Conservation (phyloP, 371 early-diverging fungal genomes). For the Sporodiniella umbellata region DNA sequence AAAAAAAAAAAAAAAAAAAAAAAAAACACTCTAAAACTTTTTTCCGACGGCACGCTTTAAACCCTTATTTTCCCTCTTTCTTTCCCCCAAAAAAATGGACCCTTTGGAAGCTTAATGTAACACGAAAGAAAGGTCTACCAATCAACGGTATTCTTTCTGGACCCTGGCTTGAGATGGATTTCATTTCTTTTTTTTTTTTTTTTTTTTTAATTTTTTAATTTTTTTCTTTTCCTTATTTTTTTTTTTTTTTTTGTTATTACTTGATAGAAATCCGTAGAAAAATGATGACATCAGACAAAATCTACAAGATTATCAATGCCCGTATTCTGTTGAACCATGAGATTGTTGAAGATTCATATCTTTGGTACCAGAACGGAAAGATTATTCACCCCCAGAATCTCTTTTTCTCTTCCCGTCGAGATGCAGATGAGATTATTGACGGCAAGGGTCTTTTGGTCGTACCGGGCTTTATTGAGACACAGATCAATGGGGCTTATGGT, state of each 20-base stretch:
- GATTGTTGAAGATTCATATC: slow-evolving; percentile 66
- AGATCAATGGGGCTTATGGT: slow-evolving; percentile 86
- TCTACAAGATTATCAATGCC: slow-evolving; percentile 79
- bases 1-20: too few species aligned
- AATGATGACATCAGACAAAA: slow-evolving; percentile 25
- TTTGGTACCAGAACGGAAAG: slow-evolving; percentile 78
- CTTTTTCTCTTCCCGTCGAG: slow-evolving; percentile 67
- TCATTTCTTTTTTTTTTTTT: background rate
- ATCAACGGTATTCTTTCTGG: background rate
- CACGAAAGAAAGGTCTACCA: background rate
- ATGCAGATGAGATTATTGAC: slow-evolving; percentile 73
- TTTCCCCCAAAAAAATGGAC: too few species aligned
- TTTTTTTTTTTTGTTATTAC: background rate
- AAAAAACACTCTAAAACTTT: too few species aligned
- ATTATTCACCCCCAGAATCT: slow-evolving; percentile 72
- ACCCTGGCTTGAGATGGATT: background rate
- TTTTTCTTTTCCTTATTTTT: background rate
- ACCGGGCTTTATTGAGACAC: slow-evolving; percentile 82
- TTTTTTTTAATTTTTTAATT: background rate
- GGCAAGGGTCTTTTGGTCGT: slow-evolving; percentile 70
- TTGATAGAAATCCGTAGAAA: background rate
- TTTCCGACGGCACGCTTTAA: too few species aligned
- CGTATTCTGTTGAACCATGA: slow-evolving; percentile 69
- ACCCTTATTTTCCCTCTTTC: too few species aligned
- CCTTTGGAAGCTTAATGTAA: too few species aligned